phyloP scores from a whole-genome alignment of 2,329 filamentous ascomycete genomes.

The Trichoderma sp. region DNA sequence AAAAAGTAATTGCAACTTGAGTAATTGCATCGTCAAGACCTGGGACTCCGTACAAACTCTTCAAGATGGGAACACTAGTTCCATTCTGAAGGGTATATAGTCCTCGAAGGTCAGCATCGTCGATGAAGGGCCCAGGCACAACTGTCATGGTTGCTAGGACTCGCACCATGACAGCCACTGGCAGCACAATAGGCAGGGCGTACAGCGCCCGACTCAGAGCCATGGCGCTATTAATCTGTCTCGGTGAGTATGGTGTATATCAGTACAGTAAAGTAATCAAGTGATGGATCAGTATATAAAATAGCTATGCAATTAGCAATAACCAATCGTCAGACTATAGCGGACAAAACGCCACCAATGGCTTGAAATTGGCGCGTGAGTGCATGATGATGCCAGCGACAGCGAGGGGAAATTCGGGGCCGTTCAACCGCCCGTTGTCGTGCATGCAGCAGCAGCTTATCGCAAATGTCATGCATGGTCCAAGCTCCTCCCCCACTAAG shows the following conservation, averaged over 20 bases:
- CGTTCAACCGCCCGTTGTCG: background rate
- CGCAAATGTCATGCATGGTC: constrained; percentile 18
- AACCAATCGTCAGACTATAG: background rate
- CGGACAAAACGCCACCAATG: background rate
- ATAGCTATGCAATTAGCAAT: background rate
- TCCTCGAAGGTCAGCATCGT: background rate
- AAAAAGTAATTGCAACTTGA: constrained; percentile 24
- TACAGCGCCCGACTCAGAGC: constrained; percentile 6
- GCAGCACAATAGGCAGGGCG: constrained; percentile 16
- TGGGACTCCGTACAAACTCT: constrained; percentile 25
- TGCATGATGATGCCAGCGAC: background rate
- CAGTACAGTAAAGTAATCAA: background rate
- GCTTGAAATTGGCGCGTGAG: background rate
- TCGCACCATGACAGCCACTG: constrained; percentile 6
- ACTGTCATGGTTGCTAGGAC: background rate
- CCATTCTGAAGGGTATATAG: constrained; percentile 2
- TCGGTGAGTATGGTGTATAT: background rate
- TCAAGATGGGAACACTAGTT: constrained; percentile 19
- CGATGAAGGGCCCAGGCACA: background rate
- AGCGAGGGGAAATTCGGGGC: background rate
- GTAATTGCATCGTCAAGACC: constrained; percentile 25
- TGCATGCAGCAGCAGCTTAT: background rate
- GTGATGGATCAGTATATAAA: background rate
- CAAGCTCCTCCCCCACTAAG: constrained; percentile 19
- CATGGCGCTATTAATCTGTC: background rate